These are phyloP conservation scores for Amphicarpaea edgeworthii DNA, from an alignment of 306 rosid genomes.

Conservation along the genomic window DNA sequence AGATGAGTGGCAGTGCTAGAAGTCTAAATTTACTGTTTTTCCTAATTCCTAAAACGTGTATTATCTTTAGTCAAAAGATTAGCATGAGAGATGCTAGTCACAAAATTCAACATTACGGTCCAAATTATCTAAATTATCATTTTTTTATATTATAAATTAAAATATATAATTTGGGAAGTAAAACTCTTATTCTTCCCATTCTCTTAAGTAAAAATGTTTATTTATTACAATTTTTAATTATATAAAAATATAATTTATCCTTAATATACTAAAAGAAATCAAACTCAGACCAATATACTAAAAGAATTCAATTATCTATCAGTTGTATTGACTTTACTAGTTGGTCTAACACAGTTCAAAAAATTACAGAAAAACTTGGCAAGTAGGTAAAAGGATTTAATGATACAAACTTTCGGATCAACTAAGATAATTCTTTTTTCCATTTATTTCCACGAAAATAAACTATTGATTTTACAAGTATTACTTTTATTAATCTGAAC, in stretches of 20 bases:
- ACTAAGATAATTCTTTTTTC: not conserved
- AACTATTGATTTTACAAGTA: not conserved
- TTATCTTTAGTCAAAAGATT: not conserved
- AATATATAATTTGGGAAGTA: no score
- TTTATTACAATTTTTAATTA: no score
- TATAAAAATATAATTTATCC: no score
- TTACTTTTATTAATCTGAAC: not conserved
- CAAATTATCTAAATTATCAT: not conserved
- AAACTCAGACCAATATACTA: no score
- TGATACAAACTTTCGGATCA: not conserved
- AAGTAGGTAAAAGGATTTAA: no score
- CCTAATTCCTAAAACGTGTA: slow-evolving; percentile 3
- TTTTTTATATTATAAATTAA: not conserved
- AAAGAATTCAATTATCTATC: no score
- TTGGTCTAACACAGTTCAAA: no score
- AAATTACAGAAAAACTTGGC: no score
- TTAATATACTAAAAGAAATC: no score
- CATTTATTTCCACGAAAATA: not conserved
- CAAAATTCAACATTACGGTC: not conserved
- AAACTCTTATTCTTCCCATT: no score
- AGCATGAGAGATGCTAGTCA: not conserved
- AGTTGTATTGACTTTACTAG: no score
- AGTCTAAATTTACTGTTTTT: slow-evolving; percentile 16
- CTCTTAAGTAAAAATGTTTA: no score
- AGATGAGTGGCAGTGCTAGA: slow-evolving; percentile 7